Evolutionary conservation across 495 filamentous ascomycete species (phyloP), one percentile per base, ranked within the genome.

Genomic region (Hapsidospora chrysogenum): DNA sequence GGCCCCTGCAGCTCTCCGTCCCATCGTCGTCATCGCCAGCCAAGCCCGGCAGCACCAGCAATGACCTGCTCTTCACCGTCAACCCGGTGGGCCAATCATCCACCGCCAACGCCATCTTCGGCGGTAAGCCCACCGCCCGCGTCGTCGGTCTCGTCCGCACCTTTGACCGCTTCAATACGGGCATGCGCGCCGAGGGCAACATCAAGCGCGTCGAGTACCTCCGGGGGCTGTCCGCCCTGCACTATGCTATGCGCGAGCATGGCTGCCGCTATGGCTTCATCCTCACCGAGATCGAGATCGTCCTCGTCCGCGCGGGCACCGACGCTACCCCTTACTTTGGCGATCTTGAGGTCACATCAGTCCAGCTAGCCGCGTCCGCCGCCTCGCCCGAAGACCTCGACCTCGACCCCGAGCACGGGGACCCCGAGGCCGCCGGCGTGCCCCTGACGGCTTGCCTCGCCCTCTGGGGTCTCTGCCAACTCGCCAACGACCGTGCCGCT

Each of bases 221-320:
- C 7, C 72, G 79, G 21, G 79, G 80, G 4, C 70, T 94, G 9
- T 70, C 83, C 0, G 80, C 92, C 40, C 60, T 94, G 18, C 85
- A 94, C 52, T 72, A 76, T 29, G 72, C 74, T 51, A 92, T 94
- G 85, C 80, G 85, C 52, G 83, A 89, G 56, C 81, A 92, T 53
- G 77, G 78, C 39, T 87, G 81, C 43, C 76, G 85, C 31, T 94
- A 94, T 52, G 85, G 85, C 20, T 94, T 92, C 62, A 87, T 94
- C 48, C 74, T 93, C 37, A 93, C 82, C 1, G 85, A 94, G 51
- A 92, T 92, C 48, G 85, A 94, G 59, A 77, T 94, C 9, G 74
- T 94, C 20, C 78, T 85, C 49, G 83, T 92, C 0, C 82, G 85
- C 33, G 80, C 80, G 36, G 78, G 78, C 22, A 72, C 64, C 36